Percentiles rank a stretch among this genome's conserved stretches.
phyloP scores from a whole-genome alignment of 495 filamentous ascomycete species.

The Cercophora sp. region DNA sequence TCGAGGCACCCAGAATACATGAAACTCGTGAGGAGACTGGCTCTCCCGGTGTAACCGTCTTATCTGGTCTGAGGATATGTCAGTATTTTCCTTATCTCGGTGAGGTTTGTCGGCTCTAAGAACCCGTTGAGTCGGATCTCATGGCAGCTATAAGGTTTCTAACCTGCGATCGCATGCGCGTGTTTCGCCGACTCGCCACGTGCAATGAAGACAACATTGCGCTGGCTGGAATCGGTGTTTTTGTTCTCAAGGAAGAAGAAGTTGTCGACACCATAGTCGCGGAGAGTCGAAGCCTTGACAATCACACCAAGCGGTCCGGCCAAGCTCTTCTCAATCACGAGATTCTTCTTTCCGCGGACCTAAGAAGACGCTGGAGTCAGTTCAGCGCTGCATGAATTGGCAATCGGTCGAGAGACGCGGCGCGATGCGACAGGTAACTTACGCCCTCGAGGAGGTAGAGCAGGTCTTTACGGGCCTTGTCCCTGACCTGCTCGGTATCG shows the following conservation, averaged over 20 bases:
- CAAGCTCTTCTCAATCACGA: slow-evolving; percentile 86
- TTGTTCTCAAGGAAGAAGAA: slow-evolving; percentile 93
- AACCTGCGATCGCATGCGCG: slow-evolving; percentile 84
- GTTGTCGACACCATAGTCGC: slow-evolving; percentile 94
- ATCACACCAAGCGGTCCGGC: slow-evolving; percentile 86
- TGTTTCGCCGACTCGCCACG: slow-evolving; percentile 82
- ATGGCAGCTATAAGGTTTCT: slow-evolving; percentile 29
- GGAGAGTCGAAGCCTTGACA: slow-evolving; percentile 78
- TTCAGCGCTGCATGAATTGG: slow-evolving; percentile 13
- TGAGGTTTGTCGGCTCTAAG: no score
- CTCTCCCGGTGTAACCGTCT: slow-evolving; percentile 79
- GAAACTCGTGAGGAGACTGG: slow-evolving; percentile 89
- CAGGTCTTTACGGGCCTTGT: slow-evolving; percentile 80
- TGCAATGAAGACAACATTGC: slow-evolving; percentile 90
- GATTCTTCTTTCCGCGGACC: slow-evolving; percentile 97
- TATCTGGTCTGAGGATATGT: slow-evolving; percentile 70
- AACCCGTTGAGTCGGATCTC: no score
- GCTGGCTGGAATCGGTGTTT: slow-evolving; percentile 85
- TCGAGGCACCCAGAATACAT: slow-evolving; percentile 87
- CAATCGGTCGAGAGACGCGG: not conserved
- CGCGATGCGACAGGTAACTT: slow-evolving; percentile 50
- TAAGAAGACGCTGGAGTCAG: slow-evolving; percentile 41
- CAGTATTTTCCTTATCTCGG: no score
- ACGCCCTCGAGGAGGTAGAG: slow-evolving; percentile 85
- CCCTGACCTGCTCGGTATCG: slow-evolving; percentile 74